These are phyloP conservation scores for Corinectria fuckeliana DNA, from an alignment of 2,329 filamentous ascomycete genomes.

Conservation along the genomic window DNA sequence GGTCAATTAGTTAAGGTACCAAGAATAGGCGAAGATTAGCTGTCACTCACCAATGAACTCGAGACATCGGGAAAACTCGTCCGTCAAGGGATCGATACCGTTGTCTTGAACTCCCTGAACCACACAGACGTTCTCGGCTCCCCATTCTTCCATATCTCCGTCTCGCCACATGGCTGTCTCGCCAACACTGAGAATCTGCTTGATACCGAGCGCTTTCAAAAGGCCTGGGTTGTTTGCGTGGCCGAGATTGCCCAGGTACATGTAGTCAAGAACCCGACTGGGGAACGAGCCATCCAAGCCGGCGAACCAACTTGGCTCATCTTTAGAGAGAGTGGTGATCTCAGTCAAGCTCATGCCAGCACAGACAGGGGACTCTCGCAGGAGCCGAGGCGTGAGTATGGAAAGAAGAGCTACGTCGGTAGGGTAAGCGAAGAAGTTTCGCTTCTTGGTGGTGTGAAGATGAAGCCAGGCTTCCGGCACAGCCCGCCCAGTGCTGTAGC, in stretches of 20 bases:
- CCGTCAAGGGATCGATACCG: conserved; percentile 88
- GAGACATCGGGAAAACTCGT: conserved; percentile 84
- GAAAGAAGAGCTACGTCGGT: conserved; percentile 86
- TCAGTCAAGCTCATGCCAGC: conserved; percentile 58
- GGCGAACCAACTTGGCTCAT: conserved; percentile 80
- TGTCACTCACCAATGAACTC: conserved; percentile 83
- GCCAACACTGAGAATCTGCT: conserved; percentile 88
- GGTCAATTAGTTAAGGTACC: not conserved
- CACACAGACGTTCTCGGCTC: conserved; percentile 76
- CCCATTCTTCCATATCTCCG: conserved; percentile 75
- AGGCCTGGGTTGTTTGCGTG: conserved; percentile 95
- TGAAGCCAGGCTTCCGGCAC: conserved; percentile 87
- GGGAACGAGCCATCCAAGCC: conserved; percentile 90
- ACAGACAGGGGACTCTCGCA: conserved; percentile 70
- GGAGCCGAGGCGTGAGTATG: conserved; percentile 75
- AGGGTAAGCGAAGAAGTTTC: conserved; percentile 96
- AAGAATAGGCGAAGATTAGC: not conserved
- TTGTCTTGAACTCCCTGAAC: conserved; percentile 94
- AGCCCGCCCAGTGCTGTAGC: conserved; percentile 84
- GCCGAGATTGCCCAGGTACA: conserved; percentile 92
- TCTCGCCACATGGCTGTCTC: conserved; percentile 85
- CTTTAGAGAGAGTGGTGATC: conserved; percentile 57
- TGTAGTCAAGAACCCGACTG: conserved; percentile 86
- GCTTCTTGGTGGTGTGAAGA: conserved; percentile 78
- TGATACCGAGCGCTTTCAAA: conserved; percentile 79